Conservation (phyloP, 257 asterid species). For the Nicotiana undulata region DNA sequence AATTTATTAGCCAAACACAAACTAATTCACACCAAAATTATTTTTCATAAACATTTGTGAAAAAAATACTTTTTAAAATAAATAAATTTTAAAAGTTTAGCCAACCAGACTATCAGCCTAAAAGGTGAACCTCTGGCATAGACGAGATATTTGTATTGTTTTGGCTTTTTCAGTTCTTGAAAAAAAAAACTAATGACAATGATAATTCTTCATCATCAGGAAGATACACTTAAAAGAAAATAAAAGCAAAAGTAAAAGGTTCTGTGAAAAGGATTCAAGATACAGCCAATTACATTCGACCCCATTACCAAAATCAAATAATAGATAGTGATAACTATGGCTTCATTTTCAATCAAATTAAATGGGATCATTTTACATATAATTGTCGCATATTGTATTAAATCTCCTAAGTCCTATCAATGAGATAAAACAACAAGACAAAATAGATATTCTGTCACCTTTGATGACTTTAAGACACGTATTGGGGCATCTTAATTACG, state of each 20-base stretch:
- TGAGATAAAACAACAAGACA: neutral
- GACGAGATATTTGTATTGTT: too few species aligned
- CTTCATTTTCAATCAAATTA: neutral
- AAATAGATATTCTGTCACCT: neutral
- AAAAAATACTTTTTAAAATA: too few species aligned
- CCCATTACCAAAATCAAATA: neutral
- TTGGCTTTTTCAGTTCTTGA: too few species aligned
- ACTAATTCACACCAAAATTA: too few species aligned
- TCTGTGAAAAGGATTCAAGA: neutral
- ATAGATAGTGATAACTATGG: neutral
- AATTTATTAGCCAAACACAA: too few species aligned
- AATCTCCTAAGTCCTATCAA: neutral
- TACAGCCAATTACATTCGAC: neutral
- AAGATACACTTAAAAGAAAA: neutral
- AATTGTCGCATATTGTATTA: neutral
- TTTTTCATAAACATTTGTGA: too few species aligned
- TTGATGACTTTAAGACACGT: neutral
- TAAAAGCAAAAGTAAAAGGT: neutral
- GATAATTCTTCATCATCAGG: too few species aligned
- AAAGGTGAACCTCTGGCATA: too few species aligned
- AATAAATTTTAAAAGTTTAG: too few species aligned
- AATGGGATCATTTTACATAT: neutral
- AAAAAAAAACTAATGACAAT: too few species aligned
- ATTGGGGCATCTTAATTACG: neutral
- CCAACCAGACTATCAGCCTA: too few species aligned